Evolutionary conservation across 2,329 filamentous ascomycete genomes (phyloP), one percentile per base, ranked within the genome.

Genomic region (Hymenoscyphus infarciens): DNA sequence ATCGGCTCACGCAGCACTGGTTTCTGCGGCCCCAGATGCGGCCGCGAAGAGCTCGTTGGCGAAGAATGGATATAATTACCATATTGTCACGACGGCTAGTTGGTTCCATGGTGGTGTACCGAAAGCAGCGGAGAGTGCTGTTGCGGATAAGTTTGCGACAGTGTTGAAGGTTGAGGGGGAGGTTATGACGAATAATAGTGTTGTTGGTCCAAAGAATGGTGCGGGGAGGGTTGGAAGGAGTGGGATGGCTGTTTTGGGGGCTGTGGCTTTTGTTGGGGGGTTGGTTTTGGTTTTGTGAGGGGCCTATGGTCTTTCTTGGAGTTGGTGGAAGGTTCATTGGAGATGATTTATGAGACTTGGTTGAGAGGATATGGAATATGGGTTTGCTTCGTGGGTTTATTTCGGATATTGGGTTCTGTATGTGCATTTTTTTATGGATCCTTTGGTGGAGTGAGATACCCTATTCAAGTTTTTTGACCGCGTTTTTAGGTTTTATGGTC

Each of bases 1-100:
- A 5, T 64, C 64, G 38, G 67, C 65, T n/a, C 15, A 53, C n/a
- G 29, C 54, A 4, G 70, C 68, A 31, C 66, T 72, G 27, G 60
- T 53, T 25, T 66, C 63, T 16, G 69, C 65, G 0, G 69, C 69
- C 13, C 68, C 69, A 2, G 29, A 25, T 2, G 55, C 61, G 11
- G 56, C 59, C 7, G 39, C 62, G 1, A 42, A 67, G 53, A 27
- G 57, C 7, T 66, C 64, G 4, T 59, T 68, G 33, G 33, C n/a
- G 1, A 31, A 29, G 25, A 33, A 55, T 55, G 53, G 53, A 8
- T 55, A 55, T 29, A 33, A 55, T 55, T 55, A 55, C 25, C 53
- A 55, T 33, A 8, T 55, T 16, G 27, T 55, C 11, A 55, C 16
- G 8, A 29, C 27, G 2, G 53, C 53, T 13, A n/a, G 22, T 31